Conservation (phyloP, 768 basidiomycete genomes). For the Leccinum boreale region DNA sequence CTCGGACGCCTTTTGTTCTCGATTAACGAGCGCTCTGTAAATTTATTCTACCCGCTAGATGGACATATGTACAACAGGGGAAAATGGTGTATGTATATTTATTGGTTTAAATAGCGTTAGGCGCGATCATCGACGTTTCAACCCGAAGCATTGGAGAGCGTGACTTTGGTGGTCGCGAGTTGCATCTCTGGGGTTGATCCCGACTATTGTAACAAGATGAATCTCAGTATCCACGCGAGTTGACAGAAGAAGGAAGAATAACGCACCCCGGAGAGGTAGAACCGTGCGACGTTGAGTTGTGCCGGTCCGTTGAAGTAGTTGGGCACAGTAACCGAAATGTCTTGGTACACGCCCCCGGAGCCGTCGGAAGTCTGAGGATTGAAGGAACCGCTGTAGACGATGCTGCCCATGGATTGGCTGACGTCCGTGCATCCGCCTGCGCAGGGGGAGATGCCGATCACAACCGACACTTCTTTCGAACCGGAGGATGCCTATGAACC, state of each 20-base stretch:
- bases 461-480: constrained; percentile 2
- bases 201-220: neutral
- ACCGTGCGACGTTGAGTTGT: neutral
- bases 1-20: neutral
- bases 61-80: neutral
- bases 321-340: constrained; percentile 2
- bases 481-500: neutral
- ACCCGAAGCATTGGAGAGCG: rapidly evolving
- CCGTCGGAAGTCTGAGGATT: neutral
- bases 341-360: neutral
- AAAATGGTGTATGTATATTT: neutral
- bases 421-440: neutral
- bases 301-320: neutral
- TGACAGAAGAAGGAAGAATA: neutral
- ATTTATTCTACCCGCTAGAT: neutral
- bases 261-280: constrained; percentile 6
- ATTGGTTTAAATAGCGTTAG: neutral
- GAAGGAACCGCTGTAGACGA: constrained; percentile 5
- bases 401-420: neutral
- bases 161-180: neutral
- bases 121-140: neutral
- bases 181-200: neutral
- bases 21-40: neutral
- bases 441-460: constrained; percentile 2
- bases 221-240: neutral